Conservation (phyloP, 106 monocot species). For the Gastrodia elata region DNA sequence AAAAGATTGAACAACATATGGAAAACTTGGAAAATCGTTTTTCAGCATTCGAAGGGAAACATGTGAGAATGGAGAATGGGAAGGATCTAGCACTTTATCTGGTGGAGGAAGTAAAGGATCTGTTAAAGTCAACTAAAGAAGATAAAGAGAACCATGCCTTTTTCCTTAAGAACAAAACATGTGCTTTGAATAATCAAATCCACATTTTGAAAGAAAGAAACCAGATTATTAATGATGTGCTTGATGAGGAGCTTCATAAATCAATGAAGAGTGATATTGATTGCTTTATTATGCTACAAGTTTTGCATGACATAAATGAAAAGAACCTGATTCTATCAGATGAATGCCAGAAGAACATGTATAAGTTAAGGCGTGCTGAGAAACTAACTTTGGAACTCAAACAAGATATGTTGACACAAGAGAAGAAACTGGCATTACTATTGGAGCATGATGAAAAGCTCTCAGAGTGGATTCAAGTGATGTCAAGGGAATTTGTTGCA, state of each 20-base stretch:
- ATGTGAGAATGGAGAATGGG: constrained; percentile 27
- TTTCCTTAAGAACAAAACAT: constrained; percentile 13
- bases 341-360: constrained; percentile 28
- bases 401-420: constrained; percentile 24
- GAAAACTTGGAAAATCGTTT: constrained; percentile 30
- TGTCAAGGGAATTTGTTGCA: constrained; percentile 20
- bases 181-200: constrained; percentile 20
- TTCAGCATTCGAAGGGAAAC: constrained; percentile 26
- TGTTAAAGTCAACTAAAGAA: constrained; percentile 27
- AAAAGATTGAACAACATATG: constrained; percentile 24
- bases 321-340: constrained; percentile 19
- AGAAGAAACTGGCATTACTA: constrained; percentile 16
- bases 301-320: constrained; percentile 44
- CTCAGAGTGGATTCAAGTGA: constrained; percentile 27
- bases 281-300: constrained; percentile 40
- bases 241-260: constrained; percentile 37
- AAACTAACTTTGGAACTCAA: constrained; percentile 31
- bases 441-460: constrained; percentile 38
- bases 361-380: constrained; percentile 24
- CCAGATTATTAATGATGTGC: constrained; percentile 23
- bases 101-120: constrained; percentile 25
- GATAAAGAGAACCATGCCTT: constrained; percentile 8
- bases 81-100: constrained; percentile 23
- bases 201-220: constrained; percentile 31
- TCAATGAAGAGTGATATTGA: constrained; percentile 29